Percentiles rank a stretch among this genome's conserved stretches.
phyloP scores from a whole-genome alignment of 2,329 filamentous ascomycete species.

The Nemania abortiva region DNA sequence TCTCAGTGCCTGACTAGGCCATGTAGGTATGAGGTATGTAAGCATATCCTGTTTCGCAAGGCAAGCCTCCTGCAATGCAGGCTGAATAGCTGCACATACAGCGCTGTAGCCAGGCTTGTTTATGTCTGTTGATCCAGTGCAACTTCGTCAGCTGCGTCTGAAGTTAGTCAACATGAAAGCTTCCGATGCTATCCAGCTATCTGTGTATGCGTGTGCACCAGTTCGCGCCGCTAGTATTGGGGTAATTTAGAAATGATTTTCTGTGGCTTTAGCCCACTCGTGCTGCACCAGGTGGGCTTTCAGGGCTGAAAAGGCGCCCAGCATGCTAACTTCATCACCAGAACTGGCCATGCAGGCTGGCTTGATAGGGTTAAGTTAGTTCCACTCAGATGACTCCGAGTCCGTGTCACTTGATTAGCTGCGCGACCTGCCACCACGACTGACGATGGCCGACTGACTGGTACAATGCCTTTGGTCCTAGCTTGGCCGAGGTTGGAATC shows the following conservation, averaged over 20 bases:
- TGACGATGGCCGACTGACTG: not conserved
- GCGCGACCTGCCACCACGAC: not conserved
- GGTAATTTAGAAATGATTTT: slow-evolving; percentile 7
- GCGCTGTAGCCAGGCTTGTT: slow-evolving; percentile 3
- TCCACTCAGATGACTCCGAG: slow-evolving; percentile 27
- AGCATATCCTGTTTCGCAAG: slow-evolving; percentile 5
- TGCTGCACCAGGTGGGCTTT: slow-evolving; percentile 13
- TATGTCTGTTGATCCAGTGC: not conserved
- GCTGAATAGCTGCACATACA: not conserved
- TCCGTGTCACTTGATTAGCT: slow-evolving; percentile 25
- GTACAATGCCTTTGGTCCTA: not conserved
- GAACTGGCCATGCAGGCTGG: not conserved
- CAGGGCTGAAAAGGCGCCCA: slow-evolving; percentile 31
- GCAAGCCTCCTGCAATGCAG: slow-evolving; percentile 4
- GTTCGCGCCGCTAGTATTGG: not conserved
- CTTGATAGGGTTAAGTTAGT: slow-evolving; percentile 7
- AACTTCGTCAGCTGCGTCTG: not conserved
- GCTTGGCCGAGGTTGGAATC: not conserved
- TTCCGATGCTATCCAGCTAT: not conserved
- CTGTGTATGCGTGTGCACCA: too few relatives aligned
- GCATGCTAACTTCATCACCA: slow-evolving; percentile 21
- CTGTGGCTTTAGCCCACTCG: slow-evolving; percentile 16
- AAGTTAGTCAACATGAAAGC: slow-evolving; percentile 7
- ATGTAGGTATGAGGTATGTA: not conserved
- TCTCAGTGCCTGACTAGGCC: too few relatives aligned